Percentiles rank a stretch among this genome's conserved stretches.
phyloP scores from a whole-genome alignment of 2,329 filamentous ascomycete genomes.

The Botryosphaeria agaves region DNA sequence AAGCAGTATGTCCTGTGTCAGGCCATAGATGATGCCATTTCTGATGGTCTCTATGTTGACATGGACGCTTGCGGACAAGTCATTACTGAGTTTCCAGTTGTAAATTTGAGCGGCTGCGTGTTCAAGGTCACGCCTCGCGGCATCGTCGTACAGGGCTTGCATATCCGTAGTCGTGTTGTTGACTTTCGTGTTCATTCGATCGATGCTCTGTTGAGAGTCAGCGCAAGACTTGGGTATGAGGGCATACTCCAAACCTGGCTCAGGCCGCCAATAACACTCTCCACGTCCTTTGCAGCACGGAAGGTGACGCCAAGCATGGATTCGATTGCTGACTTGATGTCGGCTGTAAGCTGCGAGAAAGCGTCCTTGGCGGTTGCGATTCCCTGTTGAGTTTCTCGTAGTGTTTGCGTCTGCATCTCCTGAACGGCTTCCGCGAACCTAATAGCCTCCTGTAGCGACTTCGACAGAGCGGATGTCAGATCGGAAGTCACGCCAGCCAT shows the following conservation, averaged over 20 bases:
- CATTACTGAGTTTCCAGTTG: constrained; percentile 11
- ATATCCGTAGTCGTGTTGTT: constrained; percentile 11
- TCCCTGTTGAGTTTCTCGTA: constrained; percentile 15
- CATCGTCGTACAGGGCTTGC: constrained; percentile 12
- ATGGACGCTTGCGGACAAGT: constrained; percentile 15
- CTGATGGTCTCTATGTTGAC: constrained; percentile 15
- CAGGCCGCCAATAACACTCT: constrained; percentile 4
- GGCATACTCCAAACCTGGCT: constrained; percentile 5
- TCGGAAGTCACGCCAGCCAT: constrained; percentile 19
- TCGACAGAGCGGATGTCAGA: constrained; percentile 16
- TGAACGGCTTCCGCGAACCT: constrained; percentile 16
- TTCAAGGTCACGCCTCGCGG: constrained; percentile 11
- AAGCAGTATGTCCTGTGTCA: too few species aligned
- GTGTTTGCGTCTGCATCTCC: constrained; percentile 13
- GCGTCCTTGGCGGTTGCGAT: constrained; percentile 8
- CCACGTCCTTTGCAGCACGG: constrained; percentile 1
- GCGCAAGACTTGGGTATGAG: neutral
- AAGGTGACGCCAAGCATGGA: constrained; percentile 6
- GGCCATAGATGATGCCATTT: too few species aligned
- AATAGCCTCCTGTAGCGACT: constrained; percentile 15
- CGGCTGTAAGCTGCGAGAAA: constrained; percentile 11
- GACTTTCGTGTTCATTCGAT: constrained; percentile 10
- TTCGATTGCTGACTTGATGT: constrained; percentile 9
- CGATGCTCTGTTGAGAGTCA: constrained; percentile 13
- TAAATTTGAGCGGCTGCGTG: constrained; percentile 11